Base-by-base conservation (phyloP, 495 filamentous ascomycete genomes). In the Penicillium egyptiacum region DNA sequence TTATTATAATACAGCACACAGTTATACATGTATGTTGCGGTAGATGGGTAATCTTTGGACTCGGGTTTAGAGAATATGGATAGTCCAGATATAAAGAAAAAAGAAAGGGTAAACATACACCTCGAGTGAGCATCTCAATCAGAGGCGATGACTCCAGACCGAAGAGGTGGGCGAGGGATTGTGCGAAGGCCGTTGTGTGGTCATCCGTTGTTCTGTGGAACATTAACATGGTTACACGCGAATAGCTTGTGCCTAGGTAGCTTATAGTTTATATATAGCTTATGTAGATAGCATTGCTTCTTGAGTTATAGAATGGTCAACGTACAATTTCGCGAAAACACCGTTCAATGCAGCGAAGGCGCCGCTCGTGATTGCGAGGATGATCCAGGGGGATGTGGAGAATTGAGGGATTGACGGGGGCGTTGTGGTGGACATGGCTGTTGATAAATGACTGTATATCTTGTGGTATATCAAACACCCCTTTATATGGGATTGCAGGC, bases 241-340 rank as follows among this genome's bases (percentile, higher is more conserved):
- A 2, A 25, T 22, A 26, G 40, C 26, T 23, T 25, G 28, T 41
- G 35, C n/a, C 11, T 28, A 23, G 42, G 22, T 25, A 44, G 19
- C 33, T 7, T 37, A 12, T 33, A 33, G 20, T 30, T 28, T 28
- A 28, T 28, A 28, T 42, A 55, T 59, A 16, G 42, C 22, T 52
- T 47, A 23, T 37, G 23, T 20, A 10, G 44, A 0, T 51, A 20
- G 30, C 0, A 33, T 14, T 33, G 10, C 1, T 33, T 11, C 30
- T 12, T 33, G 28, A 11, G 30, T 33, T 33, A 14, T 33, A 33
- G 30, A 4, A 8, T n/a, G 10, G 9, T n/a, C 23, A 12, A 76
- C 82, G 65, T 80, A 95, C 90, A 98, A 76, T 71, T 97, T 98
- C 1, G 94, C 94, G 75, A 98, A 98, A 23, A 96, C 88, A 30